phyloP scores from a whole-genome alignment of 257 asterid genomes.

The Vinca minor region DNA sequence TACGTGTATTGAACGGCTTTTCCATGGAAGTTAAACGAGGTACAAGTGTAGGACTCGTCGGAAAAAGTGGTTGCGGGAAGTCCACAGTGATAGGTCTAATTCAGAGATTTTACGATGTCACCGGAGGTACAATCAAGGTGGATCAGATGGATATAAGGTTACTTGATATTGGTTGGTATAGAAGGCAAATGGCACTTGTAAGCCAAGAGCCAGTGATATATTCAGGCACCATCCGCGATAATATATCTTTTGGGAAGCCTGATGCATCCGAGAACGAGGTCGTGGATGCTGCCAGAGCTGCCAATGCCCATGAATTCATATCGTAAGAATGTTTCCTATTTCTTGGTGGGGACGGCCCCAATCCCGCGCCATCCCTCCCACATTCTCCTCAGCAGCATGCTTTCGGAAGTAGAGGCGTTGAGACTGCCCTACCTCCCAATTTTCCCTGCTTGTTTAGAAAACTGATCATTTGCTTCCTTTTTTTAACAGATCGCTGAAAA shows the following conservation, averaged over 20 bases:
- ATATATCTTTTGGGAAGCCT: conserved; percentile 51
- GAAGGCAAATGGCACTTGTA: conserved; percentile 58
- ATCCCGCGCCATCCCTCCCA: too few species aligned
- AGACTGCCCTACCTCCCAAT: too few species aligned
- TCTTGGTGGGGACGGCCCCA: too few species aligned
- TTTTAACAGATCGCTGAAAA: conserved; percentile 51
- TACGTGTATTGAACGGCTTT: conserved; percentile 41
- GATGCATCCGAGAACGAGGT: conserved; percentile 60
- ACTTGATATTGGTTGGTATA: too few species aligned
- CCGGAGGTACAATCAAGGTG: conserved; percentile 46
- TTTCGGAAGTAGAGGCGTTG: too few species aligned
- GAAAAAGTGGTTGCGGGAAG: conserved; percentile 81
- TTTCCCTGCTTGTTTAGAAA: too few species aligned
- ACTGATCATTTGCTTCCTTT: not conserved
- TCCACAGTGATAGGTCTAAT: conserved; percentile 63
- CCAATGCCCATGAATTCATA: conserved; percentile 79
- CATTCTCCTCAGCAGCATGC: too few species aligned
- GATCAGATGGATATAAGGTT: conserved; percentile 65
- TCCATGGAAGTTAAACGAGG: conserved; percentile 60
- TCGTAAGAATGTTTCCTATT: conserved; percentile 50
- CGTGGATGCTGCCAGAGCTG: conserved; percentile 66
- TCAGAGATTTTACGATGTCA: conserved; percentile 67
- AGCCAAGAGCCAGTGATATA: conserved; percentile 82
- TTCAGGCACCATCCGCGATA: conserved; percentile 67
- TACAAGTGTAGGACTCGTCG: conserved; percentile 67